Percentiles rank a stretch among this genome's conserved stretches.
phyloP scores from a whole-genome alignment of 257 asterid genomes.

The Linderniella brevidens region DNA sequence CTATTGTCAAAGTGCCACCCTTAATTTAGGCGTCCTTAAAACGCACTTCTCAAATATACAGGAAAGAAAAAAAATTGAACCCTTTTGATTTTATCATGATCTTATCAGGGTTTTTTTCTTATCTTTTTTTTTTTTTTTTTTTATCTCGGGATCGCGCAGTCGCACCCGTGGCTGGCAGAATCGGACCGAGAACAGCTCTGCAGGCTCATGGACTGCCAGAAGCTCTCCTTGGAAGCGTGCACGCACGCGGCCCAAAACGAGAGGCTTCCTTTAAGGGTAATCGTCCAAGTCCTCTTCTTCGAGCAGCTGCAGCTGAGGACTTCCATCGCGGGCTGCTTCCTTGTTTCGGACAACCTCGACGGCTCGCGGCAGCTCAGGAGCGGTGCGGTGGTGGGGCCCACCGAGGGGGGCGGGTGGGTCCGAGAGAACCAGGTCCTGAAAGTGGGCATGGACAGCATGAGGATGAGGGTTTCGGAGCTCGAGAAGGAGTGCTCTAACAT shows the following conservation, averaged over 20 bases:
- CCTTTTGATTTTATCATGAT: no score
- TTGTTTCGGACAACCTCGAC: constrained; percentile 83
- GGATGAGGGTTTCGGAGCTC: constrained; percentile 69
- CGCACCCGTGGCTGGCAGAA: constrained; percentile 89
- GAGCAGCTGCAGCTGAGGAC: constrained; percentile 92
- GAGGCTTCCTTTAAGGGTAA: constrained; percentile 67
- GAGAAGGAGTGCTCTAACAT: constrained; percentile 86
- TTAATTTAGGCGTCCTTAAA: no score
- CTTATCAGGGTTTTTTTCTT: neutral
- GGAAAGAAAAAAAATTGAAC: no score
- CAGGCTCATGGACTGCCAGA: constrained; percentile 95
- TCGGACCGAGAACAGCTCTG: constrained; percentile 85
- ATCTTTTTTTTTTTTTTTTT: neutral
- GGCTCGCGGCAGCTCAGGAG: constrained; percentile 84
- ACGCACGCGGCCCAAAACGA: constrained; percentile 98
- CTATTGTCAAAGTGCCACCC: no score
- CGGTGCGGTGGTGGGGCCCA: constrained; percentile 42
- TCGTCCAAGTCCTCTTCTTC: constrained; percentile 94
- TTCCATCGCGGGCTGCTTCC: constrained; percentile 88
- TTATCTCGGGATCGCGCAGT: constrained; percentile 25
- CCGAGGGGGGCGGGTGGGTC: constrained; percentile 65
- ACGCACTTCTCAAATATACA: no score
- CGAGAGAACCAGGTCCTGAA: constrained; percentile 86
- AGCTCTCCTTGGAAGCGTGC: constrained; percentile 90
- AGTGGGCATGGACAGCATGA: constrained; percentile 97